Percentiles rank a stretch among this genome's conserved stretches.
phyloP scores from a whole-genome alignment of 208 protist species.

The Leishmania arabica region DNA sequence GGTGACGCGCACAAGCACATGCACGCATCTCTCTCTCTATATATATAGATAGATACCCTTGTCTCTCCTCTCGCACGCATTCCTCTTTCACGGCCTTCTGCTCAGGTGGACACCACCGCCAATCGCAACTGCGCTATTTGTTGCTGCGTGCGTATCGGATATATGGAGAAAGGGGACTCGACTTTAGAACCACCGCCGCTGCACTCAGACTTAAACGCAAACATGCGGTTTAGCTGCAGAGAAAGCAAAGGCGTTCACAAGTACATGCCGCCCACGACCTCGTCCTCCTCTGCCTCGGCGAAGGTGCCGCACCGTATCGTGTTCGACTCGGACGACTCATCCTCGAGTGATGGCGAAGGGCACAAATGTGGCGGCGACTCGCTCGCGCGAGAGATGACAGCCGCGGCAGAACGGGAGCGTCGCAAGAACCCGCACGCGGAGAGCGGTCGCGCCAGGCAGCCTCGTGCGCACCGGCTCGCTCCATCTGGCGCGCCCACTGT shows the following conservation, averaged over 20 bases:
- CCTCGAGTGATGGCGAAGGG: slow-evolving; percentile 26
- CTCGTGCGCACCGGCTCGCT: slow-evolving; percentile 30
- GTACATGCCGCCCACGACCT: background rate
- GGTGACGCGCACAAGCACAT: background rate
- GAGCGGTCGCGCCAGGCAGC: slow-evolving; percentile 44
- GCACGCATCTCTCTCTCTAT: background rate
- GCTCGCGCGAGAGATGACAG: slow-evolving; percentile 54
- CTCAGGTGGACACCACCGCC: background rate
- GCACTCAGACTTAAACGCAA: background rate
- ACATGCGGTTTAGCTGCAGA: background rate
- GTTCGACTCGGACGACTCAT: slow-evolving; percentile 42
- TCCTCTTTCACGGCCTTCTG: background rate
- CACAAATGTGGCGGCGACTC: slow-evolving; percentile 7
- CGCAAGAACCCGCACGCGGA: slow-evolving; percentile 76
- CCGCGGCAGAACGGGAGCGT: slow-evolving; percentile 45
- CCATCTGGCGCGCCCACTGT: background rate
- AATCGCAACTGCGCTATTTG: background rate
- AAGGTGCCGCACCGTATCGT: slow-evolving; percentile 14
- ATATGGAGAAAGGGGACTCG: background rate
- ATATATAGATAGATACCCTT: background rate
- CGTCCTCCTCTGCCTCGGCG: background rate
- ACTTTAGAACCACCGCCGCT: background rate
- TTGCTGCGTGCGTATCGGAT: background rate
- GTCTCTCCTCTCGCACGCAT: background rate
- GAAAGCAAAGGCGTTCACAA: background rate